phyloP scores from a whole-genome alignment of 805 yeast genomes.

The Metschnikowia baotianmanensis region DNA sequence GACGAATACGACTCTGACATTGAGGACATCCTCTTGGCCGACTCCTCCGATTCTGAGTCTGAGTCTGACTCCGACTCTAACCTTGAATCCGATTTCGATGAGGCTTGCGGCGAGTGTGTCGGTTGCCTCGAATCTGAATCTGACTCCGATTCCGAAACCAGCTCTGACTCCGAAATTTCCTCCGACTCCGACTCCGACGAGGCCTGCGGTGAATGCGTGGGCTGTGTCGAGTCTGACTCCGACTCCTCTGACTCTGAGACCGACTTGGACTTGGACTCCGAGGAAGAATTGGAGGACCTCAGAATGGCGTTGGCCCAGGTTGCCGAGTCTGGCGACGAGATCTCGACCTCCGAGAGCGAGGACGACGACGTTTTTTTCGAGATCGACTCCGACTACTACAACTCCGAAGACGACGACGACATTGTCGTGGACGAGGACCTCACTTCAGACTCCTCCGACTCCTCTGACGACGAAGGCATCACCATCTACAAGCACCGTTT shows the following conservation, averaged over 20 bases:
- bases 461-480: slow-evolving; percentile 39
- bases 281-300: slow-evolving; percentile 24
- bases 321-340: slow-evolving; percentile 21
- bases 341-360: slow-evolving; percentile 14
- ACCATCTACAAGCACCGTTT: slow-evolving; percentile 43
- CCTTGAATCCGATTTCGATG: slow-evolving; percentile 18
- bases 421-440: slow-evolving; percentile 18
- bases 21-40: slow-evolving; percentile 12
- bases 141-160: slow-evolving; percentile 30
- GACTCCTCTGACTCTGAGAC: slow-evolving; percentile 13
- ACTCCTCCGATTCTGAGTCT: slow-evolving; percentile 14
- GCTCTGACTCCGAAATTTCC: slow-evolving; percentile 12
- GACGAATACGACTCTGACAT: slow-evolving; percentile 19
- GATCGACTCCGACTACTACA: slow-evolving; percentile 29
- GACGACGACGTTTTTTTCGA: slow-evolving; percentile 26
- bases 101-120: too few species aligned
- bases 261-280: slow-evolving; percentile 35
- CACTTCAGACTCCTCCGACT: slow-evolving; percentile 20
- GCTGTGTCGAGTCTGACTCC: slow-evolving; percentile 10
- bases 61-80: slow-evolving; percentile 10
- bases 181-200: slow-evolving; percentile 29
- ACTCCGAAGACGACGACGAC: slow-evolving; percentile 24
- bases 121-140: too few species aligned
- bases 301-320: slow-evolving; percentile 18
- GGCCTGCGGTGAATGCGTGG: slow-evolving; percentile 29